Evolutionary conservation across 345 rosid genomes (phyloP).

Genomic region (Gossypium arboreum): DNA sequence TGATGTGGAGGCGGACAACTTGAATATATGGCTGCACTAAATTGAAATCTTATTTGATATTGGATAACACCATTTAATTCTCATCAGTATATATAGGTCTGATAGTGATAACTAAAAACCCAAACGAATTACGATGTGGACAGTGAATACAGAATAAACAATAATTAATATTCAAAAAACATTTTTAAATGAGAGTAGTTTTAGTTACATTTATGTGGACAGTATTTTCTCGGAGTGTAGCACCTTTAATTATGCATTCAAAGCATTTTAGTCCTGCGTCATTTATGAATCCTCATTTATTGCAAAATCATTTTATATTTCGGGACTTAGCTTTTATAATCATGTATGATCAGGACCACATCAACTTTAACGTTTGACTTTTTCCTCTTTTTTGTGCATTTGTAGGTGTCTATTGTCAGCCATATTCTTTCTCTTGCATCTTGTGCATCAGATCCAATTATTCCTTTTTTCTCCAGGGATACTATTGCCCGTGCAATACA

Average conservation of each 20-base stretch:
- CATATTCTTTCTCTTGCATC: slow-evolving; percentile 69
- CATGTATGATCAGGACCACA: neutral
- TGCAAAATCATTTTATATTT: neutral
- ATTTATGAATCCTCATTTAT: neutral
- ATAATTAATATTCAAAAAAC: neutral
- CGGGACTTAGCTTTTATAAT: neutral
- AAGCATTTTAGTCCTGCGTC: neutral
- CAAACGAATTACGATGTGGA: neutral
- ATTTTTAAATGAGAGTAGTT: neutral
- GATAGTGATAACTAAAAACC: neutral
- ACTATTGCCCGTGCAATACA: slow-evolving; percentile 52
- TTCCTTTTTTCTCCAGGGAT: slow-evolving; percentile 69
- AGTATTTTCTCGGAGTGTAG: neutral
- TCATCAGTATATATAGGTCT: neutral
- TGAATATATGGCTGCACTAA: neutral
- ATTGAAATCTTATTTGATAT: neutral
- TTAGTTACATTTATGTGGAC: neutral
- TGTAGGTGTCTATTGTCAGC: slow-evolving; percentile 84
- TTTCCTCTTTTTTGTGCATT: slow-evolving; percentile 20
- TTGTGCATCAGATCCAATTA: slow-evolving; percentile 51
- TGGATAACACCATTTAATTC: neutral
- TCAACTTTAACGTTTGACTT: neutral
- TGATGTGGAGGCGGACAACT: neutral
- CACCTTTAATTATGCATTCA: neutral
- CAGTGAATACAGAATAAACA: neutral